Conservation (phyloP, 257 asterid genomes). For the Lithospermum erythrorhizon region DNA sequence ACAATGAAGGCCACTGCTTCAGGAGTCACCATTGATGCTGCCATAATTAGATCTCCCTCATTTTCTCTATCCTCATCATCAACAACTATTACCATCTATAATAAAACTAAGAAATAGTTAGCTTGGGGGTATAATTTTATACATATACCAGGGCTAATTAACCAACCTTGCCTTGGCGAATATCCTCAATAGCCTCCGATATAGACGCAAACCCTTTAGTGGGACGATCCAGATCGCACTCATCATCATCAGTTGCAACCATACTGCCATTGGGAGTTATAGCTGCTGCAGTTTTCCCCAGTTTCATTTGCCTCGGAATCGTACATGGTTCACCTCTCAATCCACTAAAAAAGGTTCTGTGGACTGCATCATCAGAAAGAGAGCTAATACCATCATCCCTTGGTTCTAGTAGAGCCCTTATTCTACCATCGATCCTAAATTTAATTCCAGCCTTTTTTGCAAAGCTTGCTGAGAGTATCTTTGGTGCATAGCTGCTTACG, state of each 20-base stretch:
- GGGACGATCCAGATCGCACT: conserved; percentile 17
- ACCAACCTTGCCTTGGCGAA: conserved; percentile 19
- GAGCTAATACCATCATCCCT: neutral
- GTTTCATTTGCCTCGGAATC: conserved; percentile 7
- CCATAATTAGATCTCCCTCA: conserved; percentile 23
- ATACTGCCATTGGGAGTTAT: conserved; percentile 10
- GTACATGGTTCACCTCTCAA: conserved; percentile 1
- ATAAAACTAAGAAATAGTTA: neutral
- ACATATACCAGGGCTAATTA: neutral
- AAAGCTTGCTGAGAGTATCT: no score
- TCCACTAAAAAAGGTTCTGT: conserved; percentile 5
- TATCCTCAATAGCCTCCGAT: conserved; percentile 19
- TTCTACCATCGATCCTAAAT: conserved; percentile 3
- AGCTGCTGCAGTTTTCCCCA: conserved; percentile 11
- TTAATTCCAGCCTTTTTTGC: conserved; percentile 3
- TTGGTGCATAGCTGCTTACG: no score
- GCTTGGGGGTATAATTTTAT: no score
- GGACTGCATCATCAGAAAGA: conserved; percentile 1
- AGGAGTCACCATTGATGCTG: conserved; percentile 17
- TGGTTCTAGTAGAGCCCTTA: conserved; percentile 1
- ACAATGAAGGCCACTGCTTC: neutral
- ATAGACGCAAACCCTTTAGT: conserved; percentile 20
- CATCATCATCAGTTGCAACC: conserved; percentile 8
- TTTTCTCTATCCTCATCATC: conserved; percentile 25
- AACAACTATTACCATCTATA: conserved; percentile 21